These are phyloP conservation scores for Thuja plicata DNA, from an alignment of 83 land plant species.

Conservation along the genomic window DNA sequence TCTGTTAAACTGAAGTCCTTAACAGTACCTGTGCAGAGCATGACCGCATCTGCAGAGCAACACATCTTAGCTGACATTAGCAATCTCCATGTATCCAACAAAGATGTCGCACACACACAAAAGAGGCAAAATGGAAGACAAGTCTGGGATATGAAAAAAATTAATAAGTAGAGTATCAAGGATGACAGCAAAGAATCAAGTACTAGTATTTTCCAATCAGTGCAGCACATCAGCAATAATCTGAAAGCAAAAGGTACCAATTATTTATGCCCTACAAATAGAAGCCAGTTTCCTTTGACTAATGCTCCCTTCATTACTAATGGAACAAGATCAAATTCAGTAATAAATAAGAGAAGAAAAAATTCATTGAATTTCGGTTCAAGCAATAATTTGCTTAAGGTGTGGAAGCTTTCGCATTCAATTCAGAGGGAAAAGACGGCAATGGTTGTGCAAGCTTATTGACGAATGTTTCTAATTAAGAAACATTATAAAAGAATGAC, in stretches of 20 bases:
- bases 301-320: neutral
- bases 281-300: neutral
- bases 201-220: neutral
- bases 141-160: neutral
- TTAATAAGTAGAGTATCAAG: neutral
- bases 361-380: neutral
- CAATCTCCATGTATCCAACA: neutral
- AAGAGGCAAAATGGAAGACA: neutral
- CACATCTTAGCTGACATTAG: neutral
- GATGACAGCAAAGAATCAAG: neutral
- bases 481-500: neutral
- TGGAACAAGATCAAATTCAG: neutral
- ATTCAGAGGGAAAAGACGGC: constrained; percentile 3
- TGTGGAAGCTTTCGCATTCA: neutral
- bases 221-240: neutral
- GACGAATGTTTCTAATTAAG: constrained; percentile 5
- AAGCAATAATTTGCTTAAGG: neutral
- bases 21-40: neutral
- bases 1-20: neutral
- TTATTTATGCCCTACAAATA: neutral
- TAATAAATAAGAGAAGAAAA: neutral
- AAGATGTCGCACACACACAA: neutral
- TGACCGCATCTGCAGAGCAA: neutral
- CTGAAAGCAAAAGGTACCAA: neutral
- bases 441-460: constrained; percentile 9